Evolutionary conservation across 176 grass and related monocot species (phyloP).

Genomic region (Oryza punctata): DNA sequence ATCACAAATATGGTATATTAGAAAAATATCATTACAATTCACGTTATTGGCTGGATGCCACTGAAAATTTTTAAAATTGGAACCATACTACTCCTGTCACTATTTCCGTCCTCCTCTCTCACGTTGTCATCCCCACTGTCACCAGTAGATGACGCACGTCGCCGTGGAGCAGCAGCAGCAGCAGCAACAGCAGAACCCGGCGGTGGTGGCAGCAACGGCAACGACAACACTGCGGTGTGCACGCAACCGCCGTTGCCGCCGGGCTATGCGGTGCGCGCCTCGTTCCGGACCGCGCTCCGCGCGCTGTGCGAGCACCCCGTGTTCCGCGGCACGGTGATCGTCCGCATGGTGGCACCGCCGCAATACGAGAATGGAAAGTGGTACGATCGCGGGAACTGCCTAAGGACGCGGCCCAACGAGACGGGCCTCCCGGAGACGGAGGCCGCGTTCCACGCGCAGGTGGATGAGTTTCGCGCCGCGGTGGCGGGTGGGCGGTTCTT

Average conservation of each 20-base stretch:
- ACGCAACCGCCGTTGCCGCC: background rate
- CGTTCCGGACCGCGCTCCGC: slow-evolving; percentile 53
- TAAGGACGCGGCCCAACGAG: slow-evolving; percentile 46
- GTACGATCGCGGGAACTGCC: slow-evolving; percentile 55
- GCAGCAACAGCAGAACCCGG: no score
- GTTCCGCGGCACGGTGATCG: slow-evolving; percentile 45
- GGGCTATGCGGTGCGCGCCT: slow-evolving; percentile 15
- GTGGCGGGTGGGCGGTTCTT: background rate
- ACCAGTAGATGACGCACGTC: no score
- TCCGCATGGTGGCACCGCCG: slow-evolving; percentile 54
- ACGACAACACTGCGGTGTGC: no score
- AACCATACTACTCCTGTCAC: no score
- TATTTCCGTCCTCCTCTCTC: no score
- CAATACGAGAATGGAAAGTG: slow-evolving; percentile 62
- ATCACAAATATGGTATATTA: no score
- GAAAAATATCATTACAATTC: no score
- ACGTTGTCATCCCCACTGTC: no score
- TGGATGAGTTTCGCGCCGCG: slow-evolving; percentile 44
- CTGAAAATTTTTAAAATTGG: no score
- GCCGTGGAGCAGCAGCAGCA: no score
- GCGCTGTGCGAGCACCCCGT: slow-evolving; percentile 34
- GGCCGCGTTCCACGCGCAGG: slow-evolving; percentile 57
- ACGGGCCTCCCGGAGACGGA: slow-evolving; percentile 28
- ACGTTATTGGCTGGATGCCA: no score
- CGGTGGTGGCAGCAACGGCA: no score